Conservation (phyloP, 2,329 filamentous ascomycete species). For the Fusarium subtropicale region DNA sequence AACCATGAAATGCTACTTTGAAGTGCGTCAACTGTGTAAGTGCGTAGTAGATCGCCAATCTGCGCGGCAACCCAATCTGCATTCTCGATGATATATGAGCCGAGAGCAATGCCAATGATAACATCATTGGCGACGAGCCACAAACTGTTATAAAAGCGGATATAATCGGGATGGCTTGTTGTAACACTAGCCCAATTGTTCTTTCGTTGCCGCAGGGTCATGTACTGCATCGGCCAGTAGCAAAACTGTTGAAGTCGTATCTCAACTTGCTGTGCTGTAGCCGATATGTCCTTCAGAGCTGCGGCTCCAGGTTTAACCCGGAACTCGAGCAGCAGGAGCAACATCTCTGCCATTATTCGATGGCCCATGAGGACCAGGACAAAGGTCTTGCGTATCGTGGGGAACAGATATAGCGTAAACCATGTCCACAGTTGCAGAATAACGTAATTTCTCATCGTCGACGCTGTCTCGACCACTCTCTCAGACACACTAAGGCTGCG, state of each 20-base stretch:
- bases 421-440: constrained; percentile 76
- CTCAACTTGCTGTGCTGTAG: constrained; percentile 96
- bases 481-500: constrained; percentile 93
- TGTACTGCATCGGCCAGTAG: constrained; percentile 98
- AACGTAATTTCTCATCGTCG: constrained; percentile 82
- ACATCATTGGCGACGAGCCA: constrained; percentile 99
- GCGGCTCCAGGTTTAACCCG: constrained; percentile 80
- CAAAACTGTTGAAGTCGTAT: constrained; percentile 98
- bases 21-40: constrained; percentile 89
- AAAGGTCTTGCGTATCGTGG: constrained; percentile 77
- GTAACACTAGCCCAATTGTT: constrained; percentile 96
- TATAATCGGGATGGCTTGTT: constrained; percentile 95
- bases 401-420: constrained; percentile 80
- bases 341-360: constrained; percentile 81
- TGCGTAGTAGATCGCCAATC: constrained; percentile 79
- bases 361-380: constrained; percentile 83
- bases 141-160: constrained; percentile 97
- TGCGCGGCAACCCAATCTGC: constrained; percentile 83
- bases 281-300: constrained; percentile 94
- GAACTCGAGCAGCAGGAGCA: constrained; percentile 87
- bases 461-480: constrained; percentile 91
- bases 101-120: constrained; percentile 96
- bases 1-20: constrained; percentile 93
- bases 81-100: constrained; percentile 97
- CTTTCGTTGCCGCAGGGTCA: constrained; percentile 88